Evolutionary conservation across 202 grass and related monocot species (phyloP).

Genomic region (Cymbopogon flexuosus): DNA sequence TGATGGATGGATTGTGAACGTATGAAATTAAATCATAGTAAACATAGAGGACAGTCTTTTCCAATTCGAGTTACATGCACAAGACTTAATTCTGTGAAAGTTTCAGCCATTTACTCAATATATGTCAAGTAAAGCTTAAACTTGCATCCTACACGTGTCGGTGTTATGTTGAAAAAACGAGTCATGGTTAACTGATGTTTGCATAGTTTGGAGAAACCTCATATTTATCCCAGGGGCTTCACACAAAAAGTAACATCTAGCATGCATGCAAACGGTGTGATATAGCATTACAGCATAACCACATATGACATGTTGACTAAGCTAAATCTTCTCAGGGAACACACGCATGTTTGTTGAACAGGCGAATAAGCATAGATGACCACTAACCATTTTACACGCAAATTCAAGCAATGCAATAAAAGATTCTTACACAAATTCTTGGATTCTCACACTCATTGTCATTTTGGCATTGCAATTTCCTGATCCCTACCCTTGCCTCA

Average conservation of each 20-base stretch:
- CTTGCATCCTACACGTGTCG: not conserved
- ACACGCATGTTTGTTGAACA: not conserved
- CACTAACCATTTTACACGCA: not conserved
- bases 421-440: not conserved
- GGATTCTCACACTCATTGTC: not conserved
- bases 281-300: not conserved
- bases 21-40: not conserved
- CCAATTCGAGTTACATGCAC: not conserved
- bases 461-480: not conserved
- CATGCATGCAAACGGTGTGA: slow-evolving; percentile 18
- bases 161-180: not conserved
- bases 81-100: not conserved
- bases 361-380: not conserved
- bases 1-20: not conserved
- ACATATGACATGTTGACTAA: not conserved
- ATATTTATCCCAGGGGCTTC: not conserved
- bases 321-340: not conserved
- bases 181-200: not conserved
- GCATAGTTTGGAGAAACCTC: not conserved
- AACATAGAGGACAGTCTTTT: not conserved
- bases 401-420: not conserved
- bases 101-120: not conserved
- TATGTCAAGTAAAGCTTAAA: not conserved
- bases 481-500: not conserved
- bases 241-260: not conserved